Evolutionary conservation across 2,329 filamentous ascomycete species (phyloP), one percentile per base, ranked within the genome.

Genomic region (Clarireedia homoeocarpa): DNA sequence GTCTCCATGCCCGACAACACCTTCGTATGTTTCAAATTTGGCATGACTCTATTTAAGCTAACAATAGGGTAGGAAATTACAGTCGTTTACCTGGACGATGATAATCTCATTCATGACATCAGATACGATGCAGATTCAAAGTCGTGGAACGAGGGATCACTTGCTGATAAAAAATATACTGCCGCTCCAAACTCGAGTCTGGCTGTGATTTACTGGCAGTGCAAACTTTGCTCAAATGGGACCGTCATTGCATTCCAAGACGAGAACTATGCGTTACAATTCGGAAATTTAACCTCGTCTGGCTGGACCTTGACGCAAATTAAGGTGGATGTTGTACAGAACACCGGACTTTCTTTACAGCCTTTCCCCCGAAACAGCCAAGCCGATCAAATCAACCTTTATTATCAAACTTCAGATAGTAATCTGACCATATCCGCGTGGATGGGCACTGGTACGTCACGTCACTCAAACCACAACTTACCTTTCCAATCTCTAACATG

Each of bases 181-280:
- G 44, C 51, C 9, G 20, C 23, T 5, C 38, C 49, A 12, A 58
- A 58, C 34, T 38, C 58, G 15, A 58, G 50, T 15, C 6, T 61
- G 3, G 17, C 59, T 20, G 56, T 56, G 6, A 58, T 60, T 53
- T 61, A 61, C 34, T 40, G 59, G 54, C 58, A 61, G 10, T 61
- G 59, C 30, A 10, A 1, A 7, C 34, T 56, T 6, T 61, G 59
- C 38, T 39, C 34, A 4, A 61, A 61, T 14, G 58, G 55, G 23
- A 58, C 55, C 6, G 36, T 61, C 14, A 38, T 58, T 17, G 45
- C 48, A 23, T 61, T 55, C 23, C 59, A 61, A 46, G 58, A 61
- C 42, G 27, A 24, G 6, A 60, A 61, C 27, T 42, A 47, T 38
- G 54, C 53, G 15, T 27, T 60, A 6, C 59, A 61, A 24, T 17